Percentiles rank a stretch among this genome's conserved stretches.
These are phyloP conservation scores for Acanthamoeba polyphaga DNA, from an alignment of 208 protist species.

Conservation along the genomic window DNA sequence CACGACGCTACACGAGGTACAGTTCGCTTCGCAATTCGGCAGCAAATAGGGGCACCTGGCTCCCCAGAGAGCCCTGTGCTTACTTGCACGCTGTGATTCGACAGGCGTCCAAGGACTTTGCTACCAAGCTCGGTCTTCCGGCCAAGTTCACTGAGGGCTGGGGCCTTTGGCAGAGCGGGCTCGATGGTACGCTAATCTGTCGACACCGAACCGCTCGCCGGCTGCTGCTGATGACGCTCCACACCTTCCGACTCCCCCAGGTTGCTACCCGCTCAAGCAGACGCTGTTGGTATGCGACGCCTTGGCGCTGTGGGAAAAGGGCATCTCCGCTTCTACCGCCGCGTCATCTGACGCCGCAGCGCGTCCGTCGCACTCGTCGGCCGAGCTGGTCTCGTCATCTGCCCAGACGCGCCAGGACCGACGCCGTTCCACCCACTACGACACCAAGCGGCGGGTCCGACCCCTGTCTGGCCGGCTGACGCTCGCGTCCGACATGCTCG, in stretches of 20 bases:
- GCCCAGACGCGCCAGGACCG: not conserved
- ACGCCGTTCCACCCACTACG: not conserved
- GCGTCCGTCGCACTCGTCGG: not conserved
- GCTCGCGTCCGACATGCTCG: not conserved
- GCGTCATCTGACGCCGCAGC: not conserved
- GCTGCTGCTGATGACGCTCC: not conserved
- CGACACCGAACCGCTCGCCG: no score
- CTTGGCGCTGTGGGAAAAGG: constrained; percentile 42
- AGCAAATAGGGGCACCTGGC: no score
- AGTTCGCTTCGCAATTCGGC: no score
- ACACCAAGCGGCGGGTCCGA: not conserved
- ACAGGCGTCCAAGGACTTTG: not conserved
- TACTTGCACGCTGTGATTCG: not conserved
- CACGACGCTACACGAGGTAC: not conserved
- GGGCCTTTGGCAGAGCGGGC: not conserved
- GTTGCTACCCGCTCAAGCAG: constrained; percentile 7
- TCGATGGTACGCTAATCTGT: not conserved
- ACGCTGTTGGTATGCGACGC: not conserved
- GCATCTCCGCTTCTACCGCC: not conserved
- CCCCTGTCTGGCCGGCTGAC: not conserved
- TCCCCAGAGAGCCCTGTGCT: no score
- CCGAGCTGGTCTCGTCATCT: not conserved
- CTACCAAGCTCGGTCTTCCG: not conserved
- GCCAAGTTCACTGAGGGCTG: constrained; percentile 3
- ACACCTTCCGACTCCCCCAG: not conserved